Evolutionary conservation across 2,329 filamentous ascomycete genomes (phyloP).

Genomic region (Penicillium sp.): DNA sequence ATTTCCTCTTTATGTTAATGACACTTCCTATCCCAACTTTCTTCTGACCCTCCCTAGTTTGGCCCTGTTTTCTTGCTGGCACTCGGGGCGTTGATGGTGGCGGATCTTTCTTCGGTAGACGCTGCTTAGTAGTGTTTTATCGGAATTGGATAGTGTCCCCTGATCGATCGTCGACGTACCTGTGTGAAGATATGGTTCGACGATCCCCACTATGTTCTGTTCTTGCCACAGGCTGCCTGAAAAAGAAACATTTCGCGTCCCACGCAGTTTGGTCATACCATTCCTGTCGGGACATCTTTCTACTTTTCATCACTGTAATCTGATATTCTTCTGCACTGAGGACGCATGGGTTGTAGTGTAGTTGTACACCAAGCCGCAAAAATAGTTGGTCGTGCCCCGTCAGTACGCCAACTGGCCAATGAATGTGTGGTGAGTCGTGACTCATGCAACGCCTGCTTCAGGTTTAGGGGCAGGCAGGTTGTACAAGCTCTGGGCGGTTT

Average conservation of each 20-base stretch:
- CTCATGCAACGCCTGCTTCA: too few species aligned
- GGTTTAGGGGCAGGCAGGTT: too few species aligned
- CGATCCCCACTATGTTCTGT: background rate
- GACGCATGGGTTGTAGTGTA: too few species aligned
- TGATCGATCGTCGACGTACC: conserved; percentile 6
- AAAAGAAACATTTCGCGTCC: conserved; percentile 23
- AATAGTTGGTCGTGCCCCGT: too few species aligned
- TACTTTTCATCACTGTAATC: background rate
- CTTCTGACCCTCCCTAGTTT: conserved; percentile 10
- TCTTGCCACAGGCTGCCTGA: conserved; percentile 19
- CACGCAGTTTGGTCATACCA: background rate
- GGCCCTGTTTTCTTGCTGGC: conserved; percentile 12
- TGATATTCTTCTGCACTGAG: background rate
- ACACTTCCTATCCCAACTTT: conserved; percentile 14
- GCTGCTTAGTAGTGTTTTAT: background rate
- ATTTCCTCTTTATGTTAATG: conserved; percentile 27
- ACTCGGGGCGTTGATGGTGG: conserved; percentile 12
- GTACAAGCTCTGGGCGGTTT: too few species aligned
- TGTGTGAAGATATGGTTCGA: background rate
- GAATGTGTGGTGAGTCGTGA: too few species aligned
- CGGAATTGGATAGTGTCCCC: conserved; percentile 2
- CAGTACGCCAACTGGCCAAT: too few species aligned
- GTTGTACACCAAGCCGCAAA: too few species aligned
- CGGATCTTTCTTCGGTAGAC: conserved; percentile 4
- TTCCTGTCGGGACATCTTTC: background rate